Evolutionary conservation across 2,329 filamentous ascomycete genomes (phyloP), one percentile per base, ranked within the genome.

Genomic region (Geosmithia flava): DNA sequence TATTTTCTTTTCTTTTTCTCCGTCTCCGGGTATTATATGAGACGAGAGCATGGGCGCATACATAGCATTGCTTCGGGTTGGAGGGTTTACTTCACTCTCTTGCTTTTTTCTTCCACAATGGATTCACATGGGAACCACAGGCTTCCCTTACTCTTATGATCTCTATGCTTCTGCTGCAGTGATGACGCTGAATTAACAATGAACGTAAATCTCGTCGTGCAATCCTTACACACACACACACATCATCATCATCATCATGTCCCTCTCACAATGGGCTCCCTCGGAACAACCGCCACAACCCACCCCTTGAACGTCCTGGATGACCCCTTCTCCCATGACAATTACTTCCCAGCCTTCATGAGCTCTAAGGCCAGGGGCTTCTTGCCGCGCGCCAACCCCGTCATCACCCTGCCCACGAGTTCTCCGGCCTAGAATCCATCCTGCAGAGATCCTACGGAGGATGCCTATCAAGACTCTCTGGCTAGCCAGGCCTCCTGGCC

Each of bases 381-480:
- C 63, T 72, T 91, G 33, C 85, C 85, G 13, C 77, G 85, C 15
- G 72, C 73, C 61, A 70, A 83, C 53, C 80, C 80, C 43, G 67
- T 82, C 54, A 68, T 71, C 46, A 63, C 71, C 10, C 77, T 95
- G 0, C 89, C 90, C 19, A 72, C 15, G 84, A 84, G 61, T 96
- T 95, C 60, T 75, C 80, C 39, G 68, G 77, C 3, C 72, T 95
- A 33, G 81, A 87, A 62, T 79, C 78, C 20, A 73, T 95, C 52
- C 74, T 91, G 30, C 72, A 80, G 50, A n/a, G n/a, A n/a, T n/a
- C n/a, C n/a, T n/a, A n/a, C n/a, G n/a, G n/a, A 79, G 81, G 51
- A 87, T 93, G 78, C 87, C 90, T 23, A 83, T 95, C 62, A 79
- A 79, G 68, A 93, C 78, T 75, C 8, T 79, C 83, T 51, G 89